Evolutionary conservation across 495 filamentous ascomycete species (phyloP).

Genomic region (Talaromyces liani): DNA sequence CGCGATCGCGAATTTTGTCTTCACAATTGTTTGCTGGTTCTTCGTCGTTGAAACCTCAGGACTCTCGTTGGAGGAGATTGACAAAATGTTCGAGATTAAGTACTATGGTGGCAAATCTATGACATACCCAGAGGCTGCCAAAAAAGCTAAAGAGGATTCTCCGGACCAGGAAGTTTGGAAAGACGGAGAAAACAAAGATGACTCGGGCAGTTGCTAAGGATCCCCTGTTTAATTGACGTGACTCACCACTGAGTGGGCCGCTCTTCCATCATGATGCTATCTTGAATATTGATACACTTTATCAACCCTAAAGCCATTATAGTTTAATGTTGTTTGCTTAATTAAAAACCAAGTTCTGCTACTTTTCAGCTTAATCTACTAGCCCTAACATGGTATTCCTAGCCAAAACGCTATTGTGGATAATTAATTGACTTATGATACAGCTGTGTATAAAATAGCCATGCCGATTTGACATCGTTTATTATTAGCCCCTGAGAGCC

Average conservation of each 20-base stretch:
- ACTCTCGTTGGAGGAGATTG: constrained; percentile 27
- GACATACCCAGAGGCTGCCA: constrained; percentile 6
- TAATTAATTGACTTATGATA: not conserved
- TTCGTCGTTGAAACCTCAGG: constrained; percentile 26
- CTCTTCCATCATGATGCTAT: not conserved
- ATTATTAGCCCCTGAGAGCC: not conserved
- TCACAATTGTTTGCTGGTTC: constrained; percentile 22
- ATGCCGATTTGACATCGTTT: not conserved
- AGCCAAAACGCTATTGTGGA: not conserved
- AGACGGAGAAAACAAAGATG: not conserved
- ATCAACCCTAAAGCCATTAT: not conserved
- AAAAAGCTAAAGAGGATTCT: constrained; percentile 6
- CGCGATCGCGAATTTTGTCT: constrained; percentile 21
- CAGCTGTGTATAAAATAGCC: not conserved
- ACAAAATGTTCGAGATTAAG: constrained; percentile 19
- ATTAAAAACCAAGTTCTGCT: not conserved
- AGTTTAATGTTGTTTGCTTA: not conserved
- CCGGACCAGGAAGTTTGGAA: not conserved
- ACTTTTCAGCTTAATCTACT: not conserved
- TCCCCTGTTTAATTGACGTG: not conserved
- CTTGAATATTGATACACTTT: not conserved
- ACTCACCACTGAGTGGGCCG: too few species aligned
- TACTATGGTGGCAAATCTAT: constrained; percentile 9
- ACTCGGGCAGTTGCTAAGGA: not conserved
- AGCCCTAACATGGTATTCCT: not conserved